Base-by-base conservation (phyloP, 805 yeast species). In the Sugiyamaella valdiviana region DNA sequence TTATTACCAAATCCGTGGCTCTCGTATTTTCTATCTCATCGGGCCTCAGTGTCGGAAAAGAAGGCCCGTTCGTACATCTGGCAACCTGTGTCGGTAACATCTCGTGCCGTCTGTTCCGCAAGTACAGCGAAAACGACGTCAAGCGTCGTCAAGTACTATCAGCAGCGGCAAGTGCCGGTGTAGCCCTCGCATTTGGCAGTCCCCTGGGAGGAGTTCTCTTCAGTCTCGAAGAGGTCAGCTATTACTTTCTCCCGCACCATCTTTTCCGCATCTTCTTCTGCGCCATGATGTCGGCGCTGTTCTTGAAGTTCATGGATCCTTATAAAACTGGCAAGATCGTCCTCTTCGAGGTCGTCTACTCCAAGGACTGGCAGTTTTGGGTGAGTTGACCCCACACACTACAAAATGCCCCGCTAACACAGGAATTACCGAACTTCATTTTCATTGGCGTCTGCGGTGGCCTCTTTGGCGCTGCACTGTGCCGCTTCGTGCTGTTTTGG, bases 61-160 rank as follows among this genome's bases (percentile, higher is more conserved):
- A 78, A 50, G 83, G 83, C 2, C 83, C 83, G 0, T 78, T 71
- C 56, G 83, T 78, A 19, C 83, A 78, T 59, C 66, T 78, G 42
- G 79, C 82, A 0, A 68, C 82, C 2, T 75, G 79, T 53, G 78
- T 76, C 19, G 83, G 83, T 3, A 78, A 78, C 55, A 70, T 78
- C 16, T 57, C 71, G n/a, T 64, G 76, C 38, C 62, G 83, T 36
- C 53, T 68, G 35, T 77, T 76, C 54, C 65, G 71, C 0, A 70
- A 68, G 55, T 76, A 74, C 44, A 59, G 71, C 47, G 59, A 65
- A 5, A 78, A 77, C 54, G 82, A 77, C 38, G 61, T 76, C 21
- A 68, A 75, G 46, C 68, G 76, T 46, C 69, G 81, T 45, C 80
- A 76, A 53, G 70, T 78, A 3, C 62, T 78, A 15, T 73, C 80